Conservation (phyloP, 805 yeast genomes). For the Pichia gijzeniarum region DNA sequence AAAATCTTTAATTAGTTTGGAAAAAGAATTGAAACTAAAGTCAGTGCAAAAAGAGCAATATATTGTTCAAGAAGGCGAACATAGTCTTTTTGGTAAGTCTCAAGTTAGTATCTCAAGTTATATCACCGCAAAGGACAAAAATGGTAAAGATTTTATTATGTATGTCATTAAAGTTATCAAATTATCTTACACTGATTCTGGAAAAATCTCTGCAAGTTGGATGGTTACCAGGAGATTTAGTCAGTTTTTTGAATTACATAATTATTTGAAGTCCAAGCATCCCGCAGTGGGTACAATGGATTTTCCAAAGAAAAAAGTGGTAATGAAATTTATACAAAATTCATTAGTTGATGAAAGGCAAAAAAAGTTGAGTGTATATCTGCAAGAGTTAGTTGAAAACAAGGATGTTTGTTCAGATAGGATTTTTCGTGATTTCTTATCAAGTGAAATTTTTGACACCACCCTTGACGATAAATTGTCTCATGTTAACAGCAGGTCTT, state of each 20-base stretch:
- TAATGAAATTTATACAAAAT: constrained; percentile 65
- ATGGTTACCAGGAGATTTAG: constrained; percentile 83
- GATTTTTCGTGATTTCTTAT: constrained; percentile 68
- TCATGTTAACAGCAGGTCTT: constrained; percentile 9
- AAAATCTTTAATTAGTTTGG: constrained; percentile 61
- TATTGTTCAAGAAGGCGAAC: constrained; percentile 76
- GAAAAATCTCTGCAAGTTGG: constrained; percentile 67
- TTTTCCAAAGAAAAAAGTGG: constrained; percentile 57
- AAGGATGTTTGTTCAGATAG: constrained; percentile 70
- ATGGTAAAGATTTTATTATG: constrained; percentile 54
- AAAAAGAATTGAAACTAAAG: constrained; percentile 65
- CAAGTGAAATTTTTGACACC: constrained; percentile 54
- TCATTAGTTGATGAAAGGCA: constrained; percentile 61
- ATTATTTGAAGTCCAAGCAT: constrained; percentile 49
- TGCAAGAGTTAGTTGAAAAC: constrained; percentile 48
- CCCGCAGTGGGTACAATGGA: constrained; percentile 42
- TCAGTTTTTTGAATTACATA: constrained; percentile 71
- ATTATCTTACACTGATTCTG: constrained; percentile 23
- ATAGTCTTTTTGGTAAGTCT: constrained; percentile 65
- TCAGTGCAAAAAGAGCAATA: constrained; percentile 75
- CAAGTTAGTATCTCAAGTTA: constrained; percentile 46
- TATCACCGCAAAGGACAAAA: constrained; percentile 45
- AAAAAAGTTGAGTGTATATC: constrained; percentile 52
- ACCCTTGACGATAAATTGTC: constrained; percentile 14
- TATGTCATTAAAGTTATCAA: constrained; percentile 76